Evolutionary conservation across 208 protist species (phyloP), one percentile per base, ranked within the genome.

Genomic region (Trypanosoma cruzi): DNA sequence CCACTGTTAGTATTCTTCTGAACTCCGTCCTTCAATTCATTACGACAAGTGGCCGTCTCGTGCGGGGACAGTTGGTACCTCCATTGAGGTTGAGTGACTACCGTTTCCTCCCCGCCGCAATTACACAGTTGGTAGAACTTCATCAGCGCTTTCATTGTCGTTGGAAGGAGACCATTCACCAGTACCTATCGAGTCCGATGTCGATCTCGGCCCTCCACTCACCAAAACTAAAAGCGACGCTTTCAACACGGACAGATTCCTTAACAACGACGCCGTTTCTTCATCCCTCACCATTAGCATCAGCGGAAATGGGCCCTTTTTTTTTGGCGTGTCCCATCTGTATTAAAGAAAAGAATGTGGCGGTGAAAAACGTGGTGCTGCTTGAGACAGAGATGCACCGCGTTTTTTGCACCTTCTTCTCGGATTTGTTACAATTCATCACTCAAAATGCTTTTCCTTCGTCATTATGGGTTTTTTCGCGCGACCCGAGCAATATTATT

Each of bases 71-170:
- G 68, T 62, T 95, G 56, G 68, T 72, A 6, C 14, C 80, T 24
- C 86, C 86, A 28, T 75, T 92, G 49, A 77, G 80, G 22, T 65
- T 95, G 3, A 64, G 77, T 34, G 89, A 95, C 72, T 92, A 92
- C 65, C 79, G 80, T 28, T 79, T 90, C 2, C 34, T 84, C 3
- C 61, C 75, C 10, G 49, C 72, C 5, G 56, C 60, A 24, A 75
- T 75, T 44, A 40, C 36, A 8, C 71, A 71, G n/a, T 79, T 94
- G 42, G 62, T 82, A 8, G 58, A 70, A 26, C 71, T 78, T 26
- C 64, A 84, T 63, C 66, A 84, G 26, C 72, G 42, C 24, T 87
- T 75, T 36, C 44, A 69, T 2, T 20, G 32, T 24, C 52, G 34
- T 20, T 75, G 70, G 70, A 69, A 58, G 55, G 48, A 69, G 28